Conservation (phyloP, 2,329 filamentous ascomycete species). For the Sporothrix variecibatus region DNA sequence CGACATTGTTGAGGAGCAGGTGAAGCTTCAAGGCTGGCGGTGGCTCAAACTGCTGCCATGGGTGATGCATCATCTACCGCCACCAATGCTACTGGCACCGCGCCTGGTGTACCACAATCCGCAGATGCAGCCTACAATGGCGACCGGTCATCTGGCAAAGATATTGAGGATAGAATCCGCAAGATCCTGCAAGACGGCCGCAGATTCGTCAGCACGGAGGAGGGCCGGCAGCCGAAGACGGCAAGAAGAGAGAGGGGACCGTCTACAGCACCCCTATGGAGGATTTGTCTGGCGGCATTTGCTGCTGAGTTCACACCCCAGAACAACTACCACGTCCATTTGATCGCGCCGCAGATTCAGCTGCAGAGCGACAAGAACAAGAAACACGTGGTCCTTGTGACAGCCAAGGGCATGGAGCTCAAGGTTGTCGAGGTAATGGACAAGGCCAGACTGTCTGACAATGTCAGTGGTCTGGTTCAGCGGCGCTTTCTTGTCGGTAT, state of each 20-base stretch:
- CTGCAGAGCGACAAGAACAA: slow-evolving; percentile 97
- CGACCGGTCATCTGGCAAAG: slow-evolving; percentile 60
- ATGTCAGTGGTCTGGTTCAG: slow-evolving; percentile 92
- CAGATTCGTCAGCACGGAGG: slow-evolving; percentile 74
- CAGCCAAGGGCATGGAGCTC: slow-evolving; percentile 95
- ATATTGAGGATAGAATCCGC: slow-evolving; percentile 82
- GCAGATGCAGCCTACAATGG: slow-evolving; percentile 43
- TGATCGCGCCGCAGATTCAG: slow-evolving; percentile 97
- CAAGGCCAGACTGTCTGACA: slow-evolving; percentile 86
- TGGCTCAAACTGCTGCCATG: neutral
- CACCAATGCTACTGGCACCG: slow-evolving; percentile 28
- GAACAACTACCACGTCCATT: slow-evolving; percentile 89
- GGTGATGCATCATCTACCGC: slow-evolving; percentile 33
- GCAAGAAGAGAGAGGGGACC: slow-evolving; percentile 30
- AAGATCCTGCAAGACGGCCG: slow-evolving; percentile 83
- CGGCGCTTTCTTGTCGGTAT: slow-evolving; percentile 91
- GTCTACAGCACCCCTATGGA: slow-evolving; percentile 51
- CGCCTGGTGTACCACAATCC: slow-evolving; percentile 37
- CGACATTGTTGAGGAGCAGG: slow-evolving; percentile 94
- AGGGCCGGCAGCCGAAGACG: slow-evolving; percentile 36
- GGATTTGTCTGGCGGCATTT: slow-evolving; percentile 75
- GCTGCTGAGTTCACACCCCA: slow-evolving; percentile 85
- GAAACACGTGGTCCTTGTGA: slow-evolving; percentile 94
- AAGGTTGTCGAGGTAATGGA: slow-evolving; percentile 99
- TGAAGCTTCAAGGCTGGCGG: slow-evolving; percentile 62